These are phyloP conservation scores for Zangia roseola DNA, from an alignment of 768 basidiomycete species.

Conservation along the genomic window DNA sequence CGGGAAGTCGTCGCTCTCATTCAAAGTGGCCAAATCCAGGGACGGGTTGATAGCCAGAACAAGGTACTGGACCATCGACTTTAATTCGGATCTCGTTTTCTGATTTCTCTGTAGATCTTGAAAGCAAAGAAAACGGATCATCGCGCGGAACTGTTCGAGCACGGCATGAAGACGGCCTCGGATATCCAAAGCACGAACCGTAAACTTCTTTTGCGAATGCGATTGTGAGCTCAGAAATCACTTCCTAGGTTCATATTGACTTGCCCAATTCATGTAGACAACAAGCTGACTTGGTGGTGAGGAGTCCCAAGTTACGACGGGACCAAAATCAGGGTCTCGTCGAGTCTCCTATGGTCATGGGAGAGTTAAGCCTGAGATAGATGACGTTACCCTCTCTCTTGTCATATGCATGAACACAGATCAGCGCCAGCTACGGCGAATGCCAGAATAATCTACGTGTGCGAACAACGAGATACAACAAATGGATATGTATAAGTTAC, in stretches of 20 bases:
- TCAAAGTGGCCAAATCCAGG: constrained; percentile 73
- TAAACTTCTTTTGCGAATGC: constrained; percentile 80
- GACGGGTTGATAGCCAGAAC: constrained; percentile 85
- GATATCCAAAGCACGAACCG: constrained; percentile 73
- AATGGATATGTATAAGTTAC: constrained; percentile 15
- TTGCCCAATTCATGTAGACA: constrained; percentile 47
- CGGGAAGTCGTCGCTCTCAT: constrained; percentile 75
- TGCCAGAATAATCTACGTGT: background rate
- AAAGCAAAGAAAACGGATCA: constrained; percentile 78
- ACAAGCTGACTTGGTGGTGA: constrained; percentile 78
- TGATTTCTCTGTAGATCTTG: constrained; percentile 53
- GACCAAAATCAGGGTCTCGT: constrained; percentile 18
- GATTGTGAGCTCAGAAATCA: constrained; percentile 53
- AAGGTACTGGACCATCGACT: constrained; percentile 49
- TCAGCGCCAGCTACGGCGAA: no score
- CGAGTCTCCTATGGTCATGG: constrained; percentile 17
- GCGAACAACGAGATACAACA: constrained; percentile 6
- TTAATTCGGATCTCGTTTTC: background rate
- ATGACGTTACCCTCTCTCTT: background rate
- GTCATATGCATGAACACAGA: background rate
- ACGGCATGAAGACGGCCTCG: constrained; percentile 69
- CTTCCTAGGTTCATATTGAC: background rate
- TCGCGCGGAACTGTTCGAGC: constrained; percentile 71
- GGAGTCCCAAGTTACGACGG: constrained; percentile 49
- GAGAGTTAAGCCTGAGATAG: constrained; percentile 11